Conservation (phyloP, 2,329 filamentous ascomycete genomes). For the Phaeoacremonium minimum region DNA sequence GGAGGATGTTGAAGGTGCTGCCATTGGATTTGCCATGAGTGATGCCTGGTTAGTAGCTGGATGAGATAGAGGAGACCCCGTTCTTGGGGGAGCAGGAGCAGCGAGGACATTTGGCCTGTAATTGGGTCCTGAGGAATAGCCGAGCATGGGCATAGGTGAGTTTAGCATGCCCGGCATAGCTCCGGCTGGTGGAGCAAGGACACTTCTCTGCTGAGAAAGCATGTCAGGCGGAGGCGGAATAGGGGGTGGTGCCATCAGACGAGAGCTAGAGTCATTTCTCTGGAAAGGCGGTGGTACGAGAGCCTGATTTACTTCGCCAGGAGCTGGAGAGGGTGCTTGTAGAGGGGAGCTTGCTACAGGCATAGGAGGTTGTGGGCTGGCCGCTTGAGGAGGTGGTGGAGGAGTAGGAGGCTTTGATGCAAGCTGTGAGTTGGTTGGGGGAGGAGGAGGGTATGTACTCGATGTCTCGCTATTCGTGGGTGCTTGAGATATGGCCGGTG, state of each 20-base stretch:
- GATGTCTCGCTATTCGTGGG: too few species aligned
- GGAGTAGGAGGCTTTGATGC: background rate
- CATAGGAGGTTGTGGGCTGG: background rate
- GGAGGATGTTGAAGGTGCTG: background rate
- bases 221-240: constrained; percentile 14
- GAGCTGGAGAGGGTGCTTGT: background rate
- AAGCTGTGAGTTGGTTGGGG: too few species aligned
- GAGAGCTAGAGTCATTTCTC: background rate
- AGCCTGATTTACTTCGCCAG: background rate
- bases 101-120: constrained; percentile 20
- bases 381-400: background rate
- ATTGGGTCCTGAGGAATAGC: constrained; percentile 11
- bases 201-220: constrained; percentile 6
- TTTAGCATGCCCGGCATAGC: constrained; percentile 14
- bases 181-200: constrained; percentile 20
- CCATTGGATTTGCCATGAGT: background rate
- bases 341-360: background rate
- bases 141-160: constrained; percentile 17
- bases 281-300: background rate
- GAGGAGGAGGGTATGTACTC: constrained; percentile 2
- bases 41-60: constrained; percentile 7
- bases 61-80: constrained; percentile 15
- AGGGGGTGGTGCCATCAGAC: constrained; percentile 13
- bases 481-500: too few species aligned
- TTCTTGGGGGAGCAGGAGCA: constrained; percentile 16